Percentiles rank a stretch among this genome's conserved stretches.
phyloP scores from a whole-genome alignment of 768 basidiomycete genomes.

The Candolleomyces eurysporus region DNA sequence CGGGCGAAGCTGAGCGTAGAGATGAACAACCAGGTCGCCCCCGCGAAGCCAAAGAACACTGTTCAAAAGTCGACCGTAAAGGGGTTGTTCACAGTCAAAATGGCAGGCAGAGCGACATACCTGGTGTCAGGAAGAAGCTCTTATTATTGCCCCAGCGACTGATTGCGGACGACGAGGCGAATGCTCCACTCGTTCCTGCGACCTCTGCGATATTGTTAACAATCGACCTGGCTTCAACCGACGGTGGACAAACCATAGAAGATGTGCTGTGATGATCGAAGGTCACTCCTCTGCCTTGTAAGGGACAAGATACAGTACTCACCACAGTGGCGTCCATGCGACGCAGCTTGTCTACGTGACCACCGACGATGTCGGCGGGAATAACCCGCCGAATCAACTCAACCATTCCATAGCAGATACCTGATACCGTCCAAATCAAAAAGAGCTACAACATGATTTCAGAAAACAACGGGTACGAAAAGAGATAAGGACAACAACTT shows the following conservation, averaged over 20 bases:
- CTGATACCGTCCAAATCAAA: slow-evolving; percentile 30
- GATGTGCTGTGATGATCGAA: slow-evolving; percentile 19
- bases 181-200: slow-evolving; percentile 28
- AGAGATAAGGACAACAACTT: not conserved
- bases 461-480: not conserved
- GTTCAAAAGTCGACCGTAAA: not conserved
- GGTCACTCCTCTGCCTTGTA: not conserved
- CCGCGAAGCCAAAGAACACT: slow-evolving; percentile 28
- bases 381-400: slow-evolving; percentile 34
- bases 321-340: slow-evolving; percentile 32
- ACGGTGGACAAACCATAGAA: slow-evolving; percentile 20
- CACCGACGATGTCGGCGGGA: slow-evolving; percentile 33
- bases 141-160: slow-evolving; percentile 31
- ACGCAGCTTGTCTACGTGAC: slow-evolving; percentile 28
- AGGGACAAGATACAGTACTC: not conserved
- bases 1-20: slow-evolving; percentile 23
- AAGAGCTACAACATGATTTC: slow-evolving; percentile 19
- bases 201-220: slow-evolving; percentile 16
- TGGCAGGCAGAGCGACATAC: slow-evolving; percentile 1
- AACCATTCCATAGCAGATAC: slow-evolving; percentile 33
- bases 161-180: slow-evolving; percentile 29
- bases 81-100: not conserved
- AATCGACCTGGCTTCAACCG: not conserved
- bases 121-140: slow-evolving; percentile 30
- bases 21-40: slow-evolving; percentile 25